Evolutionary conservation across 2,329 filamentous ascomycete genomes (phyloP), one percentile per base, ranked within the genome.

Genomic region (Diatrype stigma): DNA sequence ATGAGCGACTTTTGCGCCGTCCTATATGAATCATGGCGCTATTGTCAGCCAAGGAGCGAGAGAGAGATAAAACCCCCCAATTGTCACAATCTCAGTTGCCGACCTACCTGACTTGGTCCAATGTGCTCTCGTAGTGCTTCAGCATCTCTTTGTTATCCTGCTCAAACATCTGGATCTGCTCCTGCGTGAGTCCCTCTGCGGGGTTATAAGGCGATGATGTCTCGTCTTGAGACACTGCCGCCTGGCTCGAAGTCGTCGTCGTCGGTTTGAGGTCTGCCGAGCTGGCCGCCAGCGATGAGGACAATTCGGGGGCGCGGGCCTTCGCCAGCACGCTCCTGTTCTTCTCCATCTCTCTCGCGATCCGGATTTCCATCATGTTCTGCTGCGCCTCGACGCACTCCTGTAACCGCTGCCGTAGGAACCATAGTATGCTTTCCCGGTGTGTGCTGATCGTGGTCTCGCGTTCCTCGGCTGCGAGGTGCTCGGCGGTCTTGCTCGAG

Each of bases 111-210:
- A 97, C 90, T 79, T 97, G 94, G 69, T 92, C 87, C 67, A 97
- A 75, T n/a, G 89, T 91, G 71, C 88, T 90, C 70, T 96, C 90
- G 69, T 95, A 96, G 70, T 96, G 89, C 69, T 88, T 89, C 60
- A 97, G 78, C 85, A 99, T 91, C 56, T 90, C 86, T 69, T 91
- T 86, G 66, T 97, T 96, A 65, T 95, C 92, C 70, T 90, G 82
- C 60, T 93, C 92, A 72, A 99, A 97, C 66, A 96, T 81, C 68
- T 96, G 93, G 48, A 94, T 75, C 70, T 97, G 93, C 65, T 96
- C 91, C 21, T 85, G 78, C 17, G 87, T 90, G 54, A 96, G 74
- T 55, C 85, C 81, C 40, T 82, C 71, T 47, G 56, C 50, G 10
- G 57, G 56, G 23, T 60, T 52, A 26, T 63, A 56, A 26, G 58